Percentiles rank a stretch among this genome's conserved stretches.
These are phyloP conservation scores for Kondoa subrosea DNA, from an alignment of 768 basidiomycete genomes.

Conservation along the genomic window DNA sequence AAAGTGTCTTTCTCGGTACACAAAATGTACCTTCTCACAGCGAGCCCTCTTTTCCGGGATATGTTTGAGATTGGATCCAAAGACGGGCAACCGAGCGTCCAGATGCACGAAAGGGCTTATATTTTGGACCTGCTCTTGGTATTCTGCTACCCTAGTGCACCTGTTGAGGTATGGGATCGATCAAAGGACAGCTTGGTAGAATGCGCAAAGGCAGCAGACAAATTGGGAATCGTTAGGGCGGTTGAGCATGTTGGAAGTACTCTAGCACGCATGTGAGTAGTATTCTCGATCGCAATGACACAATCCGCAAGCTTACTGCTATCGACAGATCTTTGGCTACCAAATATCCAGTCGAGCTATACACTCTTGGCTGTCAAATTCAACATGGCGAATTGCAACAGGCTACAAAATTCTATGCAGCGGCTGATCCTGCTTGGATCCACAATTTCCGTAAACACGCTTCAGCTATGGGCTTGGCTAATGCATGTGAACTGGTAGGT, in stretches of 20 bases:
- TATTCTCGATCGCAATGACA: background rate
- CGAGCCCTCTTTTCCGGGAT: background rate
- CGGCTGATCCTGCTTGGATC: background rate
- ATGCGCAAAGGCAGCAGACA: background rate
- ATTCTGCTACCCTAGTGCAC: background rate
- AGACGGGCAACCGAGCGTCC: background rate
- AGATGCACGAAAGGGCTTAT: background rate
- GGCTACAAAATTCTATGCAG: background rate
- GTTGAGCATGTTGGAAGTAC: background rate
- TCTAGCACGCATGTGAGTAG: background rate
- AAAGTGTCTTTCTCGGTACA: background rate
- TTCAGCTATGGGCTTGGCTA: background rate
- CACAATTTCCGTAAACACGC: background rate
- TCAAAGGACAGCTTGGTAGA: background rate
- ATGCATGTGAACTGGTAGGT: background rate
- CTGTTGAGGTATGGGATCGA: background rate
- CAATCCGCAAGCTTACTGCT: background rate
- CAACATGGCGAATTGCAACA: background rate
- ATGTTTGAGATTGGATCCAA: background rate
- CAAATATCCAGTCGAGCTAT: background rate
- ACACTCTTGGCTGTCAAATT: background rate
- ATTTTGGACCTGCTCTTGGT: background rate
- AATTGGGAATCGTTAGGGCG: background rate
- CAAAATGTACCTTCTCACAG: background rate
- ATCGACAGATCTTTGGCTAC: background rate